A percentile compares a stretch with the other conserved stretches of the same genome.
Conservation (phyloP, 1,284 basidiomycete species). For the Trametes pubescens region DNA sequence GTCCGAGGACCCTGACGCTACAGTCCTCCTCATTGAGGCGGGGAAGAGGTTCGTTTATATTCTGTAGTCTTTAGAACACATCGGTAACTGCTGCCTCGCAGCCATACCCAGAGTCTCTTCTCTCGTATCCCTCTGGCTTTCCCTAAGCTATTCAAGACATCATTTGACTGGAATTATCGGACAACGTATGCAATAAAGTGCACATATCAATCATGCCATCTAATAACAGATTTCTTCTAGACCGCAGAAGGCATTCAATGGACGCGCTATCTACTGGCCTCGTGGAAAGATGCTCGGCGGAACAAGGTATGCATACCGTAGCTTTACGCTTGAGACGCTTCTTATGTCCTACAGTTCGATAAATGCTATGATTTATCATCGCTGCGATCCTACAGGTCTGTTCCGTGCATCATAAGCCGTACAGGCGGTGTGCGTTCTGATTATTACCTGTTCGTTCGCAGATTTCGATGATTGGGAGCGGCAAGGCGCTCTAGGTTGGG, state of each 20-base stretch:
- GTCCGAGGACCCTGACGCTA: conserved; percentile 30
- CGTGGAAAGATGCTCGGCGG: conserved; percentile 34
- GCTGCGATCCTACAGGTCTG: conserved; percentile 31
- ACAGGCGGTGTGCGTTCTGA: too few relatives aligned
- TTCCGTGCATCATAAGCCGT: too few relatives aligned
- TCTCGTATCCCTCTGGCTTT: conserved; percentile 31
- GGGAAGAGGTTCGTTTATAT: conserved; percentile 24
- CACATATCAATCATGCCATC: background rate
- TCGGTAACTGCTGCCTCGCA: too few relatives aligned
- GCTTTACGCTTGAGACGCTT: background rate
- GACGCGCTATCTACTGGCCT: conserved; percentile 26
- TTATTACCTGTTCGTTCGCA: too few relatives aligned
- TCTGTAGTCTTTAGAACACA: background rate
- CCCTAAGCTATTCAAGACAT: conserved; percentile 17
- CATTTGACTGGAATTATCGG: conserved; percentile 27
- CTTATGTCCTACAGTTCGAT: conserved; percentile 18
- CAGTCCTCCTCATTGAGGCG: conserved; percentile 57
- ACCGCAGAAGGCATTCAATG: conserved; percentile 26
- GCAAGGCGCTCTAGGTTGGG: conserved; percentile 48
- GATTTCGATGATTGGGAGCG: conserved; percentile 53
- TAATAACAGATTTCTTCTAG: conserved; percentile 9
- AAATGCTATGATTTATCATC: conserved; percentile 33
- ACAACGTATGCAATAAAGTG: conserved; percentile 18
- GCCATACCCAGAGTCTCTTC: conserved; percentile 25
- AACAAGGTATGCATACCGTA: conserved; percentile 21